phyloP scores from a whole-genome alignment of 1,139 yeast species.

The Magnusiomyces starmeri region DNA sequence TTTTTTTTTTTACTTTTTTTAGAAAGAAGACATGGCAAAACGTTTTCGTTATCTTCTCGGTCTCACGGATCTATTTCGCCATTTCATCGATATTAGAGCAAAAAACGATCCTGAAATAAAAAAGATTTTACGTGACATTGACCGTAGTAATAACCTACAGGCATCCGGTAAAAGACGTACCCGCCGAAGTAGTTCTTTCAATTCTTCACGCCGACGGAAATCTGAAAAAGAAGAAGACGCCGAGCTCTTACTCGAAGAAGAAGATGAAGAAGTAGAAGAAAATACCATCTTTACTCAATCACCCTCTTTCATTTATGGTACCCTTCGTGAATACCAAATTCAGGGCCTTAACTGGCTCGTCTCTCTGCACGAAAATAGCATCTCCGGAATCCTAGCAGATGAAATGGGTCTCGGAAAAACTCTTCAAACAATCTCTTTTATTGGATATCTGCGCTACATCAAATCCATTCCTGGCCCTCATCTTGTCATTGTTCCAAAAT shows the following conservation, averaged over 20 bases:
- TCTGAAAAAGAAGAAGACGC: conserved; percentile 80
- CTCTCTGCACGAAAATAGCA: conserved; percentile 70
- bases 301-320: conserved; percentile 51
- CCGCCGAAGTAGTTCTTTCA: conserved; percentile 16
- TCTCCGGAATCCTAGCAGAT: conserved; percentile 91
- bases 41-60: conserved; percentile 79
- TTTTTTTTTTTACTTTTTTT: conserved; percentile 12
- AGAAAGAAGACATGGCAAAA: conserved; percentile 35
- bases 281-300: conserved; percentile 66
- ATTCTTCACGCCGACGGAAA: conserved; percentile 29
- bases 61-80: conserved; percentile 78
- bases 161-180: conserved; percentile 9
- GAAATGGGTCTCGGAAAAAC: conserved; percentile 99
- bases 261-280: conserved; percentile 40
- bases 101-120: conserved; percentile 67
- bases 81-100: conserved; percentile 79
- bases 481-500: conserved; percentile 87
- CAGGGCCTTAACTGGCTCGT: conserved; percentile 93
- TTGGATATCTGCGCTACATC: conserved; percentile 78
- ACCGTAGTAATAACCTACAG: conserved; percentile 23
- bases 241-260: conserved; percentile 76
- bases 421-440: conserved; percentile 82
- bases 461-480: conserved; percentile 81
- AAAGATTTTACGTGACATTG: conserved; percentile 50
- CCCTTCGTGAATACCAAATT: conserved; percentile 51